Base-by-base conservation (phyloP, 768 basidiomycete genomes). In the Hericium erinaceus region DNA sequence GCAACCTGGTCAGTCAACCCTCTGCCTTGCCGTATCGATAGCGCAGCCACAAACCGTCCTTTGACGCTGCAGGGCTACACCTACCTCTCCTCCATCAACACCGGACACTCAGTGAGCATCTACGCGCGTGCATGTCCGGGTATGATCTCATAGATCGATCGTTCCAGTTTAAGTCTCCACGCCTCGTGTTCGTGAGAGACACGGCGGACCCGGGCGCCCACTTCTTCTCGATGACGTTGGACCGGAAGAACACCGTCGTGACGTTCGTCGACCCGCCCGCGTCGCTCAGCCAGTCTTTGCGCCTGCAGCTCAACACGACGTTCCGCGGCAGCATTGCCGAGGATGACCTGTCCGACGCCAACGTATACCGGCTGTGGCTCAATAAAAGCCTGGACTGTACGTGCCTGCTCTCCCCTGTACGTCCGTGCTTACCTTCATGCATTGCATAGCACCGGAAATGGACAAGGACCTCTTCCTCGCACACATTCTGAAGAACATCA, bases 181-280 rank as follows among this genome's bases (percentile, higher is more conserved):
- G 83, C 22, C 75, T 89, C n/a, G 73, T 90, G 51, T 91, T 90
- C 66, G 77, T 79, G 60, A 76, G 80, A 44, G 73, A 74, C 20
- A 66, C 70, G 28, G 73, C 76, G 9, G 82, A 87, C 63, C 61
- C 58, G 20, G 68, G 74, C 11, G 75, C 80, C 0, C 71, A 77
- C 50, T 86, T 88, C 68, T 89, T 91, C 65, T 67, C 84, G 16
- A 82, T 82, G 20, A 80, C 77, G 65, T 77, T 89, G 63, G 84
- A 85, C 41, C 75, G 77, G 52, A 74, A 79, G 8, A 86, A 85
- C 4, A 76, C 80, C 54, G 78, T 79, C 54, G 66, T 89, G 54
- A 72, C 71, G 9, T 66, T 80, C 20, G 64, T 77, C 46, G 71
- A 75, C 41, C 74, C 74, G 2, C 78, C 78, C 0, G 67, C 64